phyloP scores from a whole-genome alignment of 257 asterid species.

The Solanum chiquidenum region DNA sequence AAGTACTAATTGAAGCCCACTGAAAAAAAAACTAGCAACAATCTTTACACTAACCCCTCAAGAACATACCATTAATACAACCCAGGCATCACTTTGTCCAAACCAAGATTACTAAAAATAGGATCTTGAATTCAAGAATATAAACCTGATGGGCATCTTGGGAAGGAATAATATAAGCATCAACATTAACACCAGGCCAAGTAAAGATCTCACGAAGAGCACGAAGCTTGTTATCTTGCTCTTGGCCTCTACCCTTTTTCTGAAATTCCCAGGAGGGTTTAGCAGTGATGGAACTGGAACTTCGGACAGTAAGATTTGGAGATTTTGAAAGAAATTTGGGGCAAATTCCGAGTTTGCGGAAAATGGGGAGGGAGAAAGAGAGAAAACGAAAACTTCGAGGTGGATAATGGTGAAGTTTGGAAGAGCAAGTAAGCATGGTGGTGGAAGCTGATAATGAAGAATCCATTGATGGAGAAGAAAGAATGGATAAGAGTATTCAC shows the following conservation, averaged over 20 bases:
- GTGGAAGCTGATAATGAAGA: conserved; percentile 16
- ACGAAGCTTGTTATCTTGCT: conserved; percentile 51
- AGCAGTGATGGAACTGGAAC: conserved; percentile 62
- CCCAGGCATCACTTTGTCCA: not conserved
- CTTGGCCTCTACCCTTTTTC: conserved; percentile 25
- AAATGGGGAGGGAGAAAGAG: conserved; percentile 26
- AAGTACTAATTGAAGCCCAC: not conserved
- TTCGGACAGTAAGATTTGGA: conserved; percentile 13
- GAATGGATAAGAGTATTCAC: not conserved
- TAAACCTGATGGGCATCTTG: conserved; percentile 96
- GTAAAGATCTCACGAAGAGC: conserved; percentile 66
- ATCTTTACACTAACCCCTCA: not conserved
- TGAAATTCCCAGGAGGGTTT: conserved; percentile 82
- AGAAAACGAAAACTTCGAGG: conserved; percentile 23
- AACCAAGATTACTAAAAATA: not conserved
- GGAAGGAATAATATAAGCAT: conserved; percentile 92
- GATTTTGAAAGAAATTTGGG: conserved; percentile 19
- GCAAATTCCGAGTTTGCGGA: conserved; percentile 27
- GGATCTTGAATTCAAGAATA: not conserved
- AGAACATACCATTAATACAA: not conserved
- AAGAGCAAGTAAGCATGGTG: conserved; percentile 28
- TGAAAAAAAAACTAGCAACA: not conserved
- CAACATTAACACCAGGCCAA: conserved; percentile 53
- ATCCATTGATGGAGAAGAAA: conserved; percentile 11
- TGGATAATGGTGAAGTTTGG: conserved; percentile 23